Base-by-base conservation (phyloP, 2,329 filamentous ascomycete species). In the Talaromyces verruculosus region DNA sequence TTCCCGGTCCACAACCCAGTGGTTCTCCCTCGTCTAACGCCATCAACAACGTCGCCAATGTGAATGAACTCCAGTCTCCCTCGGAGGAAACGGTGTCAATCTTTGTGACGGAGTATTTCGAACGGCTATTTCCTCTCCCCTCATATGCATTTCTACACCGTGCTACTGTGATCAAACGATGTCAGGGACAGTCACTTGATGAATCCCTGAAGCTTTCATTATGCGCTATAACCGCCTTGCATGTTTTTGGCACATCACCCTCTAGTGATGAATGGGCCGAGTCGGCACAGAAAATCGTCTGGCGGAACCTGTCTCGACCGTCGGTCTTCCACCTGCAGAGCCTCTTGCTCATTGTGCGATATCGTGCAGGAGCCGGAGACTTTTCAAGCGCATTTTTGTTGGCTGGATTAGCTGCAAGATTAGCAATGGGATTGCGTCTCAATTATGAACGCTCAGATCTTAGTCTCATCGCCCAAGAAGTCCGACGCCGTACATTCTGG, bases 381-480 rank as follows among this genome's bases (percentile, higher is more conserved):
- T 33, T 28, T 33, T 53, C 49, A 4, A 53, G 30, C 10, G 49
- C 49, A 53, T 53, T 53, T 17, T 15, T 53, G 49, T 22, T 53
- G 49, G 30, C 49, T 28, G 49, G 22, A 1, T 33, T 53, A n/a
- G 49, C 49, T n/a, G 22, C 49, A 53, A 53, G 82, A 2, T 82
- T 83, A 65, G 82, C 83, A 4, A 79, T 81, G n/a, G 83, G 81
- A 2, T 76, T 85, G 15, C 78, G 82, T 3, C 75, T 85, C 8
- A 83, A 84, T 71, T 80, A 82, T 66, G 83, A 84, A 68, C 82
- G 82, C 65, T 73, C 79, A 7, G 79, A 77, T 5, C 30, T 53
- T 25, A n/a, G 49, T 73, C 82, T 22, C 81, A 79, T 80, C 17
- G 80, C 80, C 0, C 79, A 80, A 55, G 81, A 83, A 71, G 80